These are phyloP conservation scores for Mortierella sp. DNA, from an alignment of 371 early-diverging fungal species.

Conservation along the genomic window DNA sequence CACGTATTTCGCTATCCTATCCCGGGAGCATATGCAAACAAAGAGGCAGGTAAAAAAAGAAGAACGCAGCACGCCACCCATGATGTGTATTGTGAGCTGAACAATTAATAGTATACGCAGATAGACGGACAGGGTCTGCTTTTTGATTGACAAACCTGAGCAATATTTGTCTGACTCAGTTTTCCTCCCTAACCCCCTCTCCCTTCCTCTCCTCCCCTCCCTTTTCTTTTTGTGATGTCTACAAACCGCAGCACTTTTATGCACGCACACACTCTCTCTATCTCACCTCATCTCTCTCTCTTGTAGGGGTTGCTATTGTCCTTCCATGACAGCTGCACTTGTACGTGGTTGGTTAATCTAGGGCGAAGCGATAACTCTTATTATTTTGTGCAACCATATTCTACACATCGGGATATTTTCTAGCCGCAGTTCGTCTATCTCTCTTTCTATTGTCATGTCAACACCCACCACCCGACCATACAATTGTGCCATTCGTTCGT, in stretches of 20 bases:
- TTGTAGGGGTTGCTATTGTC: not conserved
- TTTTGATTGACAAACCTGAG: not conserved
- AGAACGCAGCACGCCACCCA: conserved; percentile 1
- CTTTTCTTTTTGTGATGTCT: not conserved
- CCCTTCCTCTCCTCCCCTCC: not conserved
- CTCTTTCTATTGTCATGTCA: not conserved
- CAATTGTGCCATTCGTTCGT: not conserved
- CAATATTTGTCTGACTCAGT: not conserved
- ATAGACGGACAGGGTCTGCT: no score
- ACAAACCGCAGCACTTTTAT: not conserved
- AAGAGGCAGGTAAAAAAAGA: not conserved
- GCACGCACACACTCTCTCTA: not conserved
- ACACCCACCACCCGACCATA: not conserved
- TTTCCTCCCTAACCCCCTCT: not conserved
- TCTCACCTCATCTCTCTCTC: not conserved
- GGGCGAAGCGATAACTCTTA: conserved; percentile 2
- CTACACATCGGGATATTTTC: not conserved
- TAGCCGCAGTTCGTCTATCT: not conserved
- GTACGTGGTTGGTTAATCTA: not conserved
- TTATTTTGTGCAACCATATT: conserved; percentile 11
- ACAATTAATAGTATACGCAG: not conserved
- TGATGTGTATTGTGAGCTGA: not conserved
- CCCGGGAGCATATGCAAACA: not conserved
- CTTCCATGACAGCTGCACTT: not conserved
- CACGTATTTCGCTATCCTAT: not conserved